A percentile compares a stretch with the other conserved stretches of the same genome.
These are phyloP conservation scores for Mortierella sp. DNA, from an alignment of 371 early-diverging fungal genomes.

Conservation along the genomic window DNA sequence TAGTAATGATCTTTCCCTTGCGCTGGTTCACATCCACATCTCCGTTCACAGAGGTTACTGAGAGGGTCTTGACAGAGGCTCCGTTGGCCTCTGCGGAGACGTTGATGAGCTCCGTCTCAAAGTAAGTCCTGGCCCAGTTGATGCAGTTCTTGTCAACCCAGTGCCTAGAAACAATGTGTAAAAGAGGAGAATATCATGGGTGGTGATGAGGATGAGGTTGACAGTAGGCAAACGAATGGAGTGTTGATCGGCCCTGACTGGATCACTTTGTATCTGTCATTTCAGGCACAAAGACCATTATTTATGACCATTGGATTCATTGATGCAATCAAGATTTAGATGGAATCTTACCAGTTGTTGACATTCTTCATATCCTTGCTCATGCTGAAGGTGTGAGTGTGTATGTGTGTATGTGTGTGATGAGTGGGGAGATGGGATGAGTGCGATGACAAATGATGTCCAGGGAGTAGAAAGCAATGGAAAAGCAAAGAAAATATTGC, in stretches of 20 bases:
- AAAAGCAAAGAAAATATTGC: conserved; percentile 28
- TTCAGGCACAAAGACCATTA: background rate
- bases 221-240: too few relatives aligned
- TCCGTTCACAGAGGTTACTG: conserved; percentile 75
- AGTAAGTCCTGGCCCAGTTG: conserved; percentile 86
- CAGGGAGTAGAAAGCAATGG: conserved; percentile 32
- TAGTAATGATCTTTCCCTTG: conserved; percentile 90
- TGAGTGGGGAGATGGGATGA: background rate
- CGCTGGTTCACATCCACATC: conserved; percentile 93
- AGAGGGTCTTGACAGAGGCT: conserved; percentile 63
- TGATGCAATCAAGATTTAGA: background rate
- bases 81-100: conserved; percentile 61
- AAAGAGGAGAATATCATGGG: background rate
- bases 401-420: background rate
- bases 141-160: conserved; percentile 95
- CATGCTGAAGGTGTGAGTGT: conserved; percentile 35
- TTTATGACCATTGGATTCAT: background rate
- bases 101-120: conserved; percentile 63
- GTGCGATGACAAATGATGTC: conserved; percentile 7
- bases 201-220: background rate
- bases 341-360: conserved; percentile 74
- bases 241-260: too few relatives aligned
- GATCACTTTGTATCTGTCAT: too few relatives aligned
- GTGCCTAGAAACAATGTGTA: conserved; percentile 56
- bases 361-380: conserved; percentile 76